Percentiles rank a stretch among this genome's conserved stretches.
phyloP scores from a whole-genome alignment of 352 stramenopile genomes.

The Phytopythium ostracodes region DNA sequence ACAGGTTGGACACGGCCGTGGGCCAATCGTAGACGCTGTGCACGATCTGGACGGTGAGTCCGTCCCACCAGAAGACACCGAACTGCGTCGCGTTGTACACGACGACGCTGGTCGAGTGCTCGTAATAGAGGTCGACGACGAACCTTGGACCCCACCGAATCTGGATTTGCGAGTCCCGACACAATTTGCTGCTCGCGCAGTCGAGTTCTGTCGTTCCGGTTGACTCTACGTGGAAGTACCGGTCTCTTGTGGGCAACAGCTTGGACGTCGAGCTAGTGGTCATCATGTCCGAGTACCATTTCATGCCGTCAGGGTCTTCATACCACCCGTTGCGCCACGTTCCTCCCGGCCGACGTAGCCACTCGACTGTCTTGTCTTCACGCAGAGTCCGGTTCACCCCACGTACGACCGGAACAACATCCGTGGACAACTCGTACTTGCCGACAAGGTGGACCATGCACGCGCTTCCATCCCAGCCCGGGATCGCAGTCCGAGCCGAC shows the following conservation, averaged over 20 bases:
- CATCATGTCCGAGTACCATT: conserved; percentile 6
- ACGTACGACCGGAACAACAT: not conserved
- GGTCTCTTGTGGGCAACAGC: too few species aligned
- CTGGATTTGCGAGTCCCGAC: not conserved
- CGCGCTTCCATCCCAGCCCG: not conserved
- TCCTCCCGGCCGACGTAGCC: not conserved
- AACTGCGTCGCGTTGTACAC: conserved; percentile 16
- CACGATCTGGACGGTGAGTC: not conserved
- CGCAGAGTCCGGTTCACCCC: not conserved
- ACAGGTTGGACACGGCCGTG: too few species aligned
- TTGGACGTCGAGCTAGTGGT: too few species aligned
- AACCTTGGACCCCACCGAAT: not conserved
- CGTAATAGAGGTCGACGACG: not conserved
- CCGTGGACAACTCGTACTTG: not conserved
- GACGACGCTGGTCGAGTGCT: too few species aligned
- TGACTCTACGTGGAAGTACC: not conserved
- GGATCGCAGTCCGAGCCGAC: not conserved
- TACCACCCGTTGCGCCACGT: conserved; percentile 13
- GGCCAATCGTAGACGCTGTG: too few species aligned
- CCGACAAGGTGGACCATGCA: not conserved
- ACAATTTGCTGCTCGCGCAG: not conserved
- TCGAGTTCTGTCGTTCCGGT: conserved; percentile 1
- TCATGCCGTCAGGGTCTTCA: not conserved
- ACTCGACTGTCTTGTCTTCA: not conserved
- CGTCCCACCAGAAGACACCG: conserved; percentile 26